A percentile compares a stretch with the other conserved stretches of the same genome.
Evolutionary conservation across 805 yeast species (phyloP).

Genomic region (Candida loeiensis): DNA sequence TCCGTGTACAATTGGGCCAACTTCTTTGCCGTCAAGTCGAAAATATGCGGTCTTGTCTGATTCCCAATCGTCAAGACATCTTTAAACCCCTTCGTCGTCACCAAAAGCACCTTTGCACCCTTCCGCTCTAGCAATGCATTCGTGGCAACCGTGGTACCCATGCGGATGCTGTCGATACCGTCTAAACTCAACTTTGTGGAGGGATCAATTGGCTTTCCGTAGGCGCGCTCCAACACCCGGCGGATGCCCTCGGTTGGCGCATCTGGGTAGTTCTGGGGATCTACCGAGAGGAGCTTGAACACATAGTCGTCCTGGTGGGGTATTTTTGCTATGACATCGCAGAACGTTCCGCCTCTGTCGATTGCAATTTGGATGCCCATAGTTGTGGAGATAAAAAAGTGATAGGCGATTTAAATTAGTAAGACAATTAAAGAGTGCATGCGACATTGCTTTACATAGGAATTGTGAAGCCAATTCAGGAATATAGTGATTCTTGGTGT

Average conservation of each 20-base stretch:
- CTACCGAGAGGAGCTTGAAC: constrained; percentile 81
- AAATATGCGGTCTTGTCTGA: constrained; percentile 87
- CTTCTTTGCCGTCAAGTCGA: constrained; percentile 73
- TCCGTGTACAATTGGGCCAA: constrained; percentile 67
- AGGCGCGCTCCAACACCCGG: constrained; percentile 61
- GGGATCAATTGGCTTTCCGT: constrained; percentile 54
- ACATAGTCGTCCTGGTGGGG: constrained; percentile 57
- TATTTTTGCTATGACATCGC: constrained; percentile 60
- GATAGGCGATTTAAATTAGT: neutral
- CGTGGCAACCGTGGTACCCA: constrained; percentile 97
- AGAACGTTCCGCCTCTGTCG: constrained; percentile 82
- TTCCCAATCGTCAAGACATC: constrained; percentile 84
- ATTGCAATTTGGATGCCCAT: constrained; percentile 31
- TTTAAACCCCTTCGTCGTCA: constrained; percentile 85
- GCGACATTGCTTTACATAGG: too few species aligned
- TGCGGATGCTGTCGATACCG: constrained; percentile 63
- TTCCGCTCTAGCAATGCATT: constrained; percentile 90
- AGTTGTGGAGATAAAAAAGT: neutral
- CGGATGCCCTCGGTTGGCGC: constrained; percentile 93
- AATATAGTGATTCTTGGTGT: too few species aligned
- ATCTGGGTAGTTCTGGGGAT: constrained; percentile 81
- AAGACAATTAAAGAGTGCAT: neutral
- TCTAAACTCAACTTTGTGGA: constrained; percentile 55
- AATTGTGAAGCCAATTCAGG: too few species aligned
- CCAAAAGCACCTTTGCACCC: constrained; percentile 82